Evolutionary conservation across 768 basidiomycete species (phyloP), one percentile per base, ranked within the genome.

Genomic region (Omphalotus guepiniiformis): DNA sequence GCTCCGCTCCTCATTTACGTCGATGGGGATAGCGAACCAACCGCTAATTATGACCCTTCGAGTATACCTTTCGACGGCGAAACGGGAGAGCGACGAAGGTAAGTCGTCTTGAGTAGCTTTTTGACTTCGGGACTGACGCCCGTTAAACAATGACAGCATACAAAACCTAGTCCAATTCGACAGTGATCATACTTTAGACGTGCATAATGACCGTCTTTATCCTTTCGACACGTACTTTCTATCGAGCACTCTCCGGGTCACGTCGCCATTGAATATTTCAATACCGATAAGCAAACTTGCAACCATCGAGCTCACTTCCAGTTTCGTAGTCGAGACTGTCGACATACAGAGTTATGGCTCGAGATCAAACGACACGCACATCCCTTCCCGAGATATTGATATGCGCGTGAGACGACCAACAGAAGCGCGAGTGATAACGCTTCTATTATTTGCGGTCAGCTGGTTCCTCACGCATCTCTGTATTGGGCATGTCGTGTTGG

Each of bases 391-490:
- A 22, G 76, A 78, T 47, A 62, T 80, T 27, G 70, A 71, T 51
- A 62, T 81, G 58, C 53, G 55, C n/a, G 63, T 79, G 28, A 58
- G 51, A 16, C 62, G 79, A 28, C 77, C 79, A 4, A 64, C 59
- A 6, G 71, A 70, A 40, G 72, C 72, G 2, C 71, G 73, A 12
- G 55, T 67, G 22, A 75, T 73, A 32, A 58, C 74, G 1, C 50
- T 82, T 15, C 50, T 75, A 23, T 61, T 80, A 5, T 82, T 78
- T 52, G 61, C 57, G 2, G 49, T 73, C 19, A 73, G 65, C 53
- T 82, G 80, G 80, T 63, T 79, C 58, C 62, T 82, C 22, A 65
- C 78, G n/a, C 79, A 80, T 57, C 61, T 76, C 29, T 70, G 70
- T 9, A 53, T 79, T 27, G 75, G 71, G 0, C 67, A 72, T 53